Base-by-base conservation (phyloP, 352 stramenopile species). In the Pythium dissotocum region DNA sequence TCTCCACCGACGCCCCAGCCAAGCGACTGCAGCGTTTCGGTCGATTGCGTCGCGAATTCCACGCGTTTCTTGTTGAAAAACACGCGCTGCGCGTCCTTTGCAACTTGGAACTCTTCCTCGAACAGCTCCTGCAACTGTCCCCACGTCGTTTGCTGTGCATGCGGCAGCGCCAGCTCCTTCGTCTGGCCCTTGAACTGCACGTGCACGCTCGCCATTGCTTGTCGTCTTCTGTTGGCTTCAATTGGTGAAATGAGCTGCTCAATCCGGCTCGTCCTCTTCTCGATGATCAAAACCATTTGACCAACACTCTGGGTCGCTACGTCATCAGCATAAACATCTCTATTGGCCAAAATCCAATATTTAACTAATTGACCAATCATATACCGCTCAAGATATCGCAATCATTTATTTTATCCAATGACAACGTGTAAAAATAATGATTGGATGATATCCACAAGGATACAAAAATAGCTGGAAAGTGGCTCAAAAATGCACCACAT, bases 41-140 rank as follows among this genome's bases (percentile, higher is more conserved):
- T 21, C 53, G 26, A 35, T 9, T 58, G 77, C 61, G 30, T 65
- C 74, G 52, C 67, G 73, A 54, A 35, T 40, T 88, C 72, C 14
- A 92, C 49, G 35, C 80, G 77, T 12, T 75, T 78, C 51, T 79
- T 82, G 51, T 79, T 73, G 63, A 87, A 73, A 67, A 92, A 89
- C 33, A 88, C 69, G 40, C 84, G 76, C 70, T 90, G 84, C 4
- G 73, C 72, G 5, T 90, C 84, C 13, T 12, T 44, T 4, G 73
- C 48, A 0, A 90, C 70, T 28, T 35, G 28, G 28, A 82, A 58
- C 28, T 71, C 46, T 8, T 40, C 24, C 46, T 73, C 68, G 12
- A 92, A 64, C 24, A 78, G 26, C 3, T 63, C 46, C 55, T 89
- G 84, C 14, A 88, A 48, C 40, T 86, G 58, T 16, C 30, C 71